A percentile compares a stretch with the other conserved stretches of the same genome.
Conservation (phyloP, 2,329 filamentous ascomycete genomes). For the Neurospora sp. region DNA sequence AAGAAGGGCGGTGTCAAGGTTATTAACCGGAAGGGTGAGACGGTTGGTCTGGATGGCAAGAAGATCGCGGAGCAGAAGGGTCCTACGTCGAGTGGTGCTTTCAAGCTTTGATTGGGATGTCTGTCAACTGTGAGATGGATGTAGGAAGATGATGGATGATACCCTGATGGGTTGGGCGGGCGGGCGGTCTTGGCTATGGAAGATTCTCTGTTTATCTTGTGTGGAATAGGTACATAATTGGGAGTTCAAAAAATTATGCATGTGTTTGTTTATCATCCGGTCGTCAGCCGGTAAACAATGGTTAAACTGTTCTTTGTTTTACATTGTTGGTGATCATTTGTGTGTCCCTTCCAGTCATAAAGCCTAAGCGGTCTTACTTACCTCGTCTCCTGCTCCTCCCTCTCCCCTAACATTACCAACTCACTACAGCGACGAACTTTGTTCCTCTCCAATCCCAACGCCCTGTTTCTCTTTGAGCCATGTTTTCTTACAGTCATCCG, state of each 20-base stretch:
- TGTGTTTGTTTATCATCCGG: not conserved
- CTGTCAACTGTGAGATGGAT: not conserved
- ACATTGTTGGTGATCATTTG: not conserved
- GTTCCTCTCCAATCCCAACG: too few relatives aligned
- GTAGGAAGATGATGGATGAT: not conserved
- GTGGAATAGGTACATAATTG: not conserved
- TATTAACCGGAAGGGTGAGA: slow-evolving; percentile 80
- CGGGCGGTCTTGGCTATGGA: not conserved
- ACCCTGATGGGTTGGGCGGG: not conserved
- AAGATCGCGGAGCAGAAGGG: slow-evolving; percentile 47
- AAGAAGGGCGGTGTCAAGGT: slow-evolving; percentile 75
- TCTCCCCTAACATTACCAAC: too few relatives aligned
- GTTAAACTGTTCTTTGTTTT: not conserved
- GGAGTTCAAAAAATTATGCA: not conserved
- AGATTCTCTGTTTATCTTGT: not conserved
- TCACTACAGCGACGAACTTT: too few relatives aligned
- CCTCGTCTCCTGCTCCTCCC: too few relatives aligned
- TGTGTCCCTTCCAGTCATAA: not conserved
- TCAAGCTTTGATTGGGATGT: slow-evolving; percentile 41
- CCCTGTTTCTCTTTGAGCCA: too few relatives aligned
- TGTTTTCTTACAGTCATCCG: too few relatives aligned
- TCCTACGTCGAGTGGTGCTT: slow-evolving; percentile 43
- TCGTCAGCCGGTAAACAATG: not conserved
- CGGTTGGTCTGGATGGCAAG: slow-evolving; percentile 75
- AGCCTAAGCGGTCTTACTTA: not conserved